phyloP scores from a whole-genome alignment of 2,329 filamentous ascomycete species.

The Cladosporium sp. region DNA sequence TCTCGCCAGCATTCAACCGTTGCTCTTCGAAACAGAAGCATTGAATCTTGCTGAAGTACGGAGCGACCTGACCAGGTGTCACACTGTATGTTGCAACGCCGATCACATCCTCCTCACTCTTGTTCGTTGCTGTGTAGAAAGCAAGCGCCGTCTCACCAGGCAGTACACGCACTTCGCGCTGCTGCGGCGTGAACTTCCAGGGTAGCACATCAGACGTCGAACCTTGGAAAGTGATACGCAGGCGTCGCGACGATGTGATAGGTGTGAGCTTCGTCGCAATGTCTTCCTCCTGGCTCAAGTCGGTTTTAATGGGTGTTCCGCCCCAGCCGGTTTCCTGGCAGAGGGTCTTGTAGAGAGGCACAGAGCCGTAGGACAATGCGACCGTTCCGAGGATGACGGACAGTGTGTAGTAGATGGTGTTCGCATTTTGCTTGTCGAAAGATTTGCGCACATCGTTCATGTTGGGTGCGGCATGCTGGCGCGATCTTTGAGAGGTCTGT shows the following conservation, averaged over 20 bases:
- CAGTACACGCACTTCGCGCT: conserved; percentile 91
- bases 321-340: conserved; percentile 88
- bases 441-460: conserved; percentile 60
- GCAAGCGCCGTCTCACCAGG: conserved; percentile 95
- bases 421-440: conserved; percentile 52
- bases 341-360: conserved; percentile 88
- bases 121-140: conserved; percentile 97
- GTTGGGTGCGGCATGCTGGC: conserved; percentile 41
- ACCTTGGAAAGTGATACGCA: conserved; percentile 94
- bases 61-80: conserved; percentile 90
- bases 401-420: conserved; percentile 71
- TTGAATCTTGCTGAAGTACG: conserved; percentile 99
- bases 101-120: conserved; percentile 83
- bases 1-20: conserved; percentile 89
- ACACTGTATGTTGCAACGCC: conserved; percentile 98
- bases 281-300: conserved; percentile 50
- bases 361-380: conserved; percentile 77
- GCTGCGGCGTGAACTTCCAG: conserved; percentile 96
- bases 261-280: conserved; percentile 73
- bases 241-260: conserved; percentile 75
- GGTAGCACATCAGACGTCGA: conserved; percentile 93
- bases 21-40: conserved; percentile 99
- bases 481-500: conserved; percentile 12
- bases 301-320: conserved; percentile 78
- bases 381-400: conserved; percentile 78